These are phyloP conservation scores for Chalciporus pseudorubinellus DNA, from an alignment of 768 basidiomycete species.

Conservation along the genomic window DNA sequence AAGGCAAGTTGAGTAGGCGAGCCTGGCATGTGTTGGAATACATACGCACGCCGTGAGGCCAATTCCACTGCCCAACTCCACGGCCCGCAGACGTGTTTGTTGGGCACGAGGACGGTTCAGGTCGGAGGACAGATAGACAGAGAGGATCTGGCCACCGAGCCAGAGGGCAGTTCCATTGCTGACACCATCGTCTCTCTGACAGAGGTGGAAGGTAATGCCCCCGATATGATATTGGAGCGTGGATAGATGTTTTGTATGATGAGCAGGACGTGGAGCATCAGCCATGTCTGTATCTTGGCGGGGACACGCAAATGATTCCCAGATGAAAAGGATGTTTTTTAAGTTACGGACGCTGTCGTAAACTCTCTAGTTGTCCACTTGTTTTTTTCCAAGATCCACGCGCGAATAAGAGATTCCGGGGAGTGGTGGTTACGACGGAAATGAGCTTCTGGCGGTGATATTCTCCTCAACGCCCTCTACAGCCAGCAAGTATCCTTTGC, in stretches of 20 bases:
- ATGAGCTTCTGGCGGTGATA: slow-evolving; percentile 15
- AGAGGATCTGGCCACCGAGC: slow-evolving; percentile 78
- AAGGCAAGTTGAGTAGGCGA: not conserved
- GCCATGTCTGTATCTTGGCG: too few species aligned
- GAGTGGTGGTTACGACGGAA: slow-evolving; percentile 16
- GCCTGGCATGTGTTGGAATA: not conserved
- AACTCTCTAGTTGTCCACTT: not conserved
- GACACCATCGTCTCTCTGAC: slow-evolving; percentile 56
- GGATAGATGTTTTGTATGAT: slow-evolving; percentile 61
- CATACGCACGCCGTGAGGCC: slow-evolving; percentile 70
- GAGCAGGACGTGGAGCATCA: slow-evolving; percentile 43
- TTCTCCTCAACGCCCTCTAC: not conserved
- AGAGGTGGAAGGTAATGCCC: slow-evolving; percentile 42
- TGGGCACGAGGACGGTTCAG: slow-evolving; percentile 22
- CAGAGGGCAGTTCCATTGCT: slow-evolving; percentile 83
- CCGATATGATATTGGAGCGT: slow-evolving; percentile 47
- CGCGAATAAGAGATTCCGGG: not conserved
- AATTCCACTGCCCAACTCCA: slow-evolving; percentile 83
- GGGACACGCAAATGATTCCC: too few species aligned
- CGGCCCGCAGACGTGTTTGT: slow-evolving; percentile 38
- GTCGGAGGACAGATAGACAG: slow-evolving; percentile 52
- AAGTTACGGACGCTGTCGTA: not conserved
- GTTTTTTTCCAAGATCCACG: not conserved
- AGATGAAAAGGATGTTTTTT: not conserved
- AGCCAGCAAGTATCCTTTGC: too few species aligned